Percentiles rank a stretch among this genome's conserved stretches.
These are phyloP conservation scores for Dendrobium catenatum DNA, from an alignment of 106 monocot species.

Conservation along the genomic window DNA sequence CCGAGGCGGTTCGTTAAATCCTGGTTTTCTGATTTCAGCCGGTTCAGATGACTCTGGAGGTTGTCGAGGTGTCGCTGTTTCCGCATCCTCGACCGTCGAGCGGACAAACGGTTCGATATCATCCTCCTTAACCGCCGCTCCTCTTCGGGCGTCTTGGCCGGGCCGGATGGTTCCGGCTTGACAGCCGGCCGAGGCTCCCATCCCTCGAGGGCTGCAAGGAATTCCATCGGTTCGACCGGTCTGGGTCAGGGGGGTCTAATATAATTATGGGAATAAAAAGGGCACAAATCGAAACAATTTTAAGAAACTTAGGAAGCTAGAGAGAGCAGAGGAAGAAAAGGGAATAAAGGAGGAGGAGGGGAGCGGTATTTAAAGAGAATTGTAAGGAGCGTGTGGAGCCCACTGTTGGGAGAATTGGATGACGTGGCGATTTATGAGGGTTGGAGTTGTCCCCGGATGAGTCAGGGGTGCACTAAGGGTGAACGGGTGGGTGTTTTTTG, in stretches of 20 bases:
- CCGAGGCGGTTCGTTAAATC: slow-evolving; percentile 17
- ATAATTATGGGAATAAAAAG: background rate
- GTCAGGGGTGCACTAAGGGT: slow-evolving; percentile 6
- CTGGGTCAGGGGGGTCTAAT: background rate
- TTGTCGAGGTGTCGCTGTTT: slow-evolving; percentile 48
- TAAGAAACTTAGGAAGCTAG: background rate
- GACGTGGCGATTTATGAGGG: slow-evolving; percentile 8
- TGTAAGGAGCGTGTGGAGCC: background rate
- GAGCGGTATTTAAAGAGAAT: slow-evolving; percentile 31
- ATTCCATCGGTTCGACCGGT: slow-evolving; percentile 4
- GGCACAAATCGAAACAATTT: background rate
- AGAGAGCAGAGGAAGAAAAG: slow-evolving; percentile 38
- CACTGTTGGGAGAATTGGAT: background rate
- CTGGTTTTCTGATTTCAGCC: slow-evolving; percentile 29
- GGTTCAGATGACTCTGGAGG: slow-evolving; percentile 15
- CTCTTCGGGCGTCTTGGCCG: slow-evolving; percentile 17
- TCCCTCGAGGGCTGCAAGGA: background rate
- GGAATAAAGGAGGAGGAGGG: slow-evolving; percentile 35
- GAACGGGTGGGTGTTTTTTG: no score
- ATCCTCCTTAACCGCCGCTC: slow-evolving; percentile 41
- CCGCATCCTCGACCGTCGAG: slow-evolving; percentile 39
- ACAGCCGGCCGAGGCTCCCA: background rate
- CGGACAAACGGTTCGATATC: slow-evolving; percentile 52
- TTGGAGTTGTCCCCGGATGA: slow-evolving; percentile 4
- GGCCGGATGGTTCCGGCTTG: slow-evolving; percentile 1